Evolutionary conservation across 2,329 filamentous ascomycete species (phyloP).

Genomic region (Curvularia sp.): DNA sequence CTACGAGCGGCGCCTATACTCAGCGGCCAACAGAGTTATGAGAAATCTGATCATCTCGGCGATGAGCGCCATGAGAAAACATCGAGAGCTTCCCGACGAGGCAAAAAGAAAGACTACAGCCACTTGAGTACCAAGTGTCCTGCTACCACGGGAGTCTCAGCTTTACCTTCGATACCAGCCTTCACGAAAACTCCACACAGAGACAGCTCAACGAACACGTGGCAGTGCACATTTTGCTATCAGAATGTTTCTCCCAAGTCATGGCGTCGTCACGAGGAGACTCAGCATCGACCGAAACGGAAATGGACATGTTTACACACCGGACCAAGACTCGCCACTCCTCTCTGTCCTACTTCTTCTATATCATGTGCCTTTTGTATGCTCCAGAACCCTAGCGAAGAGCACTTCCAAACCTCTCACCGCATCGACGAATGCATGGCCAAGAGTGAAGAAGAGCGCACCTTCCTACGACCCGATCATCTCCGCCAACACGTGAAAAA

Average conservation of each 20-base stretch:
- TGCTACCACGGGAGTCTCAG: slow-evolving; percentile 17
- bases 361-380: slow-evolving; percentile 43
- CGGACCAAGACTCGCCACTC: slow-evolving; percentile 30
- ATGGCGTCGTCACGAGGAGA: slow-evolving; percentile 49
- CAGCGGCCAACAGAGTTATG: slow-evolving; percentile 6
- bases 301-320: slow-evolving; percentile 46
- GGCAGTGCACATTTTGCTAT: slow-evolving; percentile 48
- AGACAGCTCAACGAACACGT: slow-evolving; percentile 29
- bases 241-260: slow-evolving; percentile 41
- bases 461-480: slow-evolving; percentile 44
- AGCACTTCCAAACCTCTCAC: slow-evolving; percentile 38
- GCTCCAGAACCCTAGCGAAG: slow-evolving; percentile 33
- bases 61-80: slow-evolving; percentile 1
- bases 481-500: slow-evolving; percentile 45
- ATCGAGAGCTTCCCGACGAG: slow-evolving; percentile 31
- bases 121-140: slow-evolving; percentile 24
- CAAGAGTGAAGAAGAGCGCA: slow-evolving; percentile 37
- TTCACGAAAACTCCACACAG: not conserved
- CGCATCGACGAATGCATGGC: slow-evolving; percentile 42
- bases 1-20: slow-evolving; percentile 18
- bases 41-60: slow-evolving; percentile 16
- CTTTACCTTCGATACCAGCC: slow-evolving; percentile 2
- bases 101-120: slow-evolving; percentile 50
- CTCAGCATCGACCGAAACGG: slow-evolving; percentile 43
- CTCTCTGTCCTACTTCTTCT: slow-evolving; percentile 10